Base-by-base conservation (phyloP, 345 rosid genomes). In the Limnanthes douglasii region DNA sequence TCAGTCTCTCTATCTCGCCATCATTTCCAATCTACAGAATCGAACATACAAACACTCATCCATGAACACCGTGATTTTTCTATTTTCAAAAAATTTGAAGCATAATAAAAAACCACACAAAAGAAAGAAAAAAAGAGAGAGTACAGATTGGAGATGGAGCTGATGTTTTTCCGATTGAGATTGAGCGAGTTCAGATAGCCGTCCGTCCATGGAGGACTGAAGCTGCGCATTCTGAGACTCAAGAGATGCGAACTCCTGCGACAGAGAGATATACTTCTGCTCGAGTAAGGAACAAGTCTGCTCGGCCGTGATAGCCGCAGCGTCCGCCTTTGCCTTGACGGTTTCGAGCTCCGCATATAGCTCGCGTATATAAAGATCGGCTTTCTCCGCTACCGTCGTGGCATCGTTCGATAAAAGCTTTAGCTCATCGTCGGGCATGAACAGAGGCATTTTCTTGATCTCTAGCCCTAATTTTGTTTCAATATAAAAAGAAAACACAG, bases 201-300 rank as follows among this genome's bases (percentile, higher is more conserved):
- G 79, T 15, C 51, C 68, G 8, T 88, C 83, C 25, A 73, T 54
- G 17, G 84, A 83, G 8, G 78, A 72, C 59, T 72, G 86, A 13
- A 90, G 80, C 45, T 62, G 75, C 0, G 73, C 51, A 20, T 67
- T 65, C 20, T 64, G 68, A 18, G 95, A 62, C 53, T 84, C 84
- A 2, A 84, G 70, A 22, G 57, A 50, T 2, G 76, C 54, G 60
- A 62, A 70, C 29, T 84, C 94, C 26, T 58, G 47, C 9, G 86
- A 59, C 6, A 90, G 68, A 9, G 94, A 70, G 39, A 80, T 60
- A 54, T 67, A 80, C 75, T 84, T 90, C 67, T 90, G 94, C 71
- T 90, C 98, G 11, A 84, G 88, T 44, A 90, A 68, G 27, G 95
- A 70, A 57, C 94, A 90, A 11, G 92, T 80, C 49, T 90, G 98